Conservation (phyloP, 768 basidiomycete species). For the Leucogyrophana mollusca region DNA sequence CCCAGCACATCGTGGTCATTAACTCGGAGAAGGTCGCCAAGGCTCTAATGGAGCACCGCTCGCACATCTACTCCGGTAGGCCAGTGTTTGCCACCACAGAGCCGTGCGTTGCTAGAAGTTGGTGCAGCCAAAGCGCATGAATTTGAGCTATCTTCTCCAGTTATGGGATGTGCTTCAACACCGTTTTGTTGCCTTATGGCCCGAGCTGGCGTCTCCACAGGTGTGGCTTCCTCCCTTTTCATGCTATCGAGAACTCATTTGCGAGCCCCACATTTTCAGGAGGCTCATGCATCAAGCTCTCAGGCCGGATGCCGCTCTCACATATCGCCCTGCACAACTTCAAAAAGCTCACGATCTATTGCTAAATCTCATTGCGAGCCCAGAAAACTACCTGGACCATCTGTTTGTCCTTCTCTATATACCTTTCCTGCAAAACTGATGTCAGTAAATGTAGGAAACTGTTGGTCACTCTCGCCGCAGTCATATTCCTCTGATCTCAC, state of each 20-base stretch:
- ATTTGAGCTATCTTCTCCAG: conserved; percentile 5
- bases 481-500: too few species aligned
- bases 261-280: too few species aligned
- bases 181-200: conserved; percentile 35
- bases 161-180: conserved; percentile 34
- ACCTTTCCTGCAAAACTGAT: too few species aligned
- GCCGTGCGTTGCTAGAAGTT: conserved; percentile 13
- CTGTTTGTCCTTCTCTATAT: not conserved
- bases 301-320: conserved; percentile 20
- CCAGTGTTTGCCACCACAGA: conserved; percentile 22
- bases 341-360: conserved; percentile 32
- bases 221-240: conserved; percentile 23
- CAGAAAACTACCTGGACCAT: conserved; percentile 24
- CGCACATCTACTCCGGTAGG: conserved; percentile 33
- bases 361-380: conserved; percentile 26
- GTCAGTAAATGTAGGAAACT: too few species aligned
- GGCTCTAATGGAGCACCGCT: conserved; percentile 27
- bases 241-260: too few species aligned
- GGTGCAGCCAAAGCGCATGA: not conserved
- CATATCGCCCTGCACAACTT: conserved; percentile 33
- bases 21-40: conserved; percentile 24
- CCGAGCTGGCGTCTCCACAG: conserved; percentile 37
- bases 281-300: conserved; percentile 34
- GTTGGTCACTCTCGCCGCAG: too few species aligned
- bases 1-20: conserved; percentile 24